Base-by-base conservation (phyloP, 2,329 filamentous ascomycete genomes). In the Dactylonectria estremocensis region DNA sequence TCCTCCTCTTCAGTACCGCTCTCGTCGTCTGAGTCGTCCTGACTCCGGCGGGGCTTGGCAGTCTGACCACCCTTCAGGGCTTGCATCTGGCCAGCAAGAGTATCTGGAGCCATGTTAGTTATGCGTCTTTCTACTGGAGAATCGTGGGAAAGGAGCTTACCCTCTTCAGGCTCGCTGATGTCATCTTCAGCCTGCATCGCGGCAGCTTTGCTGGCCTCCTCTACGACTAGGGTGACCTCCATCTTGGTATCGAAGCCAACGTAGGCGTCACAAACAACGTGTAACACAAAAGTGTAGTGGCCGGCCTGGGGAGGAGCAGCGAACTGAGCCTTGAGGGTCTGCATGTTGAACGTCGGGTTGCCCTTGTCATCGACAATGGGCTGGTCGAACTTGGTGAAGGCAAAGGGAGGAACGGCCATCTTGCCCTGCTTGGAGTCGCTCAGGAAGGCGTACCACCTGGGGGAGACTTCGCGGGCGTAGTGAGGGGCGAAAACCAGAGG, bases 301-400 rank as follows among this genome's bases (percentile, higher is more conserved):
- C 95, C 96, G 5, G 94, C 89, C 79, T 97, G 93, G 24, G 95
- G 95, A 49, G 96, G 96, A 1, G 96, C 95, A 72, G 95, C 94
- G 81, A 99, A 99, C 80, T 98, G 94, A 80, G 97, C 95, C 87
- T 97, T 98, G 77, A 98, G 86, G 3, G 96, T 99, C 81, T 98
- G 95, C 83, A 99, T 92, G 76, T 95, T 92, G 84, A 94, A 99
- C 2, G 96, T 98, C 2, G 95, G 95, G 79, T 93, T 93, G 75
- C 93, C 94, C 69, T 91, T 88, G 46, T 90, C 90, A 74, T 93
- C 91, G 71, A 96, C 93, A 35, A 98, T 91, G 33, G 94, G 93
- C 84, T 95, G 93, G 81, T 98, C 95, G 79, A 99, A 98, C 52
- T 91, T 91, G 48, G 91, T 91, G 82, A 99, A 98, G n/a, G 93